These are phyloP conservation scores for Aspergillus sergii DNA, from an alignment of 2,329 filamentous ascomycete species.

Conservation along the genomic window DNA sequence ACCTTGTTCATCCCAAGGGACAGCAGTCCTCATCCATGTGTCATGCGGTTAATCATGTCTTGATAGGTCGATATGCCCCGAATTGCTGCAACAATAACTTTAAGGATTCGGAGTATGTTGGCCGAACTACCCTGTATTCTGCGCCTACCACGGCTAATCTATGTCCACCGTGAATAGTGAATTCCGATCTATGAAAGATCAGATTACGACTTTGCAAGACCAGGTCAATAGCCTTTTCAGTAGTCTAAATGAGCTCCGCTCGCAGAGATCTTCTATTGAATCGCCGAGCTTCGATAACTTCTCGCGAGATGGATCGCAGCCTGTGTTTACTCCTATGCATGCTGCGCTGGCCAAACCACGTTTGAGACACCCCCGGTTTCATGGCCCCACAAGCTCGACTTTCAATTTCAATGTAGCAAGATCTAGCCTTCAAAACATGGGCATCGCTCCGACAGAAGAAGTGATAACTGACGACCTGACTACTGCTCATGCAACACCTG, in stretches of 20 bases:
- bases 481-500: slow-evolving; percentile 57
- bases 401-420: slow-evolving; percentile 88
- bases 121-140: not conserved
- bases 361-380: slow-evolving; percentile 67
- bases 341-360: slow-evolving; percentile 50
- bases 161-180: slow-evolving; percentile 52
- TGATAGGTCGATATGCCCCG: slow-evolving; percentile 61
- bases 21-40: not conserved
- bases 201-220: slow-evolving; percentile 75
- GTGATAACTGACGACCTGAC: slow-evolving; percentile 61
- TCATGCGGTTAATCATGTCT: slow-evolving; percentile 3
- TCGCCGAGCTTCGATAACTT: slow-evolving; percentile 37
- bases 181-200: slow-evolving; percentile 77
- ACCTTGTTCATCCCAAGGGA: not conserved
- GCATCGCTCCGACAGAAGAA: slow-evolving; percentile 68
- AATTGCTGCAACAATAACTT: slow-evolving; percentile 75
- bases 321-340: slow-evolving; percentile 40
- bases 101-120: slow-evolving; percentile 75
- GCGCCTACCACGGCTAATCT: slow-evolving; percentile 7
- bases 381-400: slow-evolving; percentile 80
- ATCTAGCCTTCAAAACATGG: slow-evolving; percentile 85
- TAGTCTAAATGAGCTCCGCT: slow-evolving; percentile 69
- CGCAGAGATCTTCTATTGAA: slow-evolving; percentile 41
- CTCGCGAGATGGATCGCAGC: slow-evolving; percentile 44
- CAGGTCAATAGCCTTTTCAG: slow-evolving; percentile 79